These are phyloP conservation scores for Yarrowia alimentaria DNA, from an alignment of 805 yeast genomes.

Conservation along the genomic window DNA sequence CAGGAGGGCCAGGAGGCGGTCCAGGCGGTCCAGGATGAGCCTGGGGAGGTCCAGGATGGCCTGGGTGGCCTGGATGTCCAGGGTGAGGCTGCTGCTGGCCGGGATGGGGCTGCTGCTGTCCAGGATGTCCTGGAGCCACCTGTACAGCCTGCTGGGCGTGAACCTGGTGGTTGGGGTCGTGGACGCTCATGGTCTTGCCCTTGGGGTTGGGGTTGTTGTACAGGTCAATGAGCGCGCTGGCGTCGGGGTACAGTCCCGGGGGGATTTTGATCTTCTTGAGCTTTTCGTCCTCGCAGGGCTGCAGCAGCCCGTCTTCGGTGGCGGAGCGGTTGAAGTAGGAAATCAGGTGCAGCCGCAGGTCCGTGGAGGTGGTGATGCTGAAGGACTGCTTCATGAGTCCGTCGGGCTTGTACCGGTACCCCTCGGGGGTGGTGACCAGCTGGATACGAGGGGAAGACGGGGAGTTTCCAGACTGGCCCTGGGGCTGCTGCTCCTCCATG, in stretches of 20 bases:
- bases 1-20: neutral
- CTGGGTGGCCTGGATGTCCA: neutral
- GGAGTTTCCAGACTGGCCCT: too few relatives aligned
- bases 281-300: conserved; percentile 49
- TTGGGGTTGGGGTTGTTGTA: conserved; percentile 27
- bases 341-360: conserved; percentile 59
- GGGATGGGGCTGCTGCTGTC: too few relatives aligned
- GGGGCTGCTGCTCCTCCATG: too few relatives aligned
- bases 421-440: conserved; percentile 28
- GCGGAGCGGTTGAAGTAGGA: conserved; percentile 48
- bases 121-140: too few relatives aligned
- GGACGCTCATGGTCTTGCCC: conserved; percentile 8
- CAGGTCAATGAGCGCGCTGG: conserved; percentile 31
- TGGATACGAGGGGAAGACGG: conserved; percentile 3
- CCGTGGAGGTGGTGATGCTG: conserved; percentile 52
- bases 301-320: conserved; percentile 38
- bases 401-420: conserved; percentile 46
- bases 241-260: conserved; percentile 43
- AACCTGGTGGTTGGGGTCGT: too few relatives aligned
- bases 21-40: conserved; percentile 9
- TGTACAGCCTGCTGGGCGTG: too few relatives aligned
- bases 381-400: conserved; percentile 68
- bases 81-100: neutral
- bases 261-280: conserved; percentile 42
- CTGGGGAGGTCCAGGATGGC: neutral